phyloP scores from a whole-genome alignment of 371 early-diverging fungal genomes.

The Entomophthora muscae region DNA sequence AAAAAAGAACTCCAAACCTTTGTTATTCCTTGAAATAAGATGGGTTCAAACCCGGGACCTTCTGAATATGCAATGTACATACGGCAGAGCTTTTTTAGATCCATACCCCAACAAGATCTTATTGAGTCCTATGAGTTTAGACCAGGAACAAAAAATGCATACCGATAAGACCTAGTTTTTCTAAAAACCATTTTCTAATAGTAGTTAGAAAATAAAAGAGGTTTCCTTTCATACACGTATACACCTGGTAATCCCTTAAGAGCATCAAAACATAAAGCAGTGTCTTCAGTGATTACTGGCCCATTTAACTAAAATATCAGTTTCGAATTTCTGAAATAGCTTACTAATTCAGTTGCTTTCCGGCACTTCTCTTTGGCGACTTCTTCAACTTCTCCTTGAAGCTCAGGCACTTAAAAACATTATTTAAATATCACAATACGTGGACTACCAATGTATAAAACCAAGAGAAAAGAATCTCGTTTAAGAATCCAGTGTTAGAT shows the following conservation, averaged over 20 bases:
- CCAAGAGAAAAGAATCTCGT: no score
- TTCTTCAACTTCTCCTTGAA: slow-evolving; percentile 60
- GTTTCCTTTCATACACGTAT: slow-evolving; percentile 42
- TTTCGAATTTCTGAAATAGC: not conserved
- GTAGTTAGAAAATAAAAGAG: not conserved
- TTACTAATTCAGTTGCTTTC: slow-evolving; percentile 43
- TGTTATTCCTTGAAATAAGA: slow-evolving; percentile 78
- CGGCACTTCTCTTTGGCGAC: slow-evolving; percentile 69
- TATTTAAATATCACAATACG: no score
- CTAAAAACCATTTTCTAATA: slow-evolving; percentile 84
- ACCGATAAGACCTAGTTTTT: slow-evolving; percentile 56
- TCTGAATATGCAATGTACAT: slow-evolving; percentile 78
- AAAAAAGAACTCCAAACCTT: slow-evolving; percentile 20
- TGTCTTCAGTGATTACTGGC: slow-evolving; percentile 89
- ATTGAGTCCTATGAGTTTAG: slow-evolving; percentile 31
- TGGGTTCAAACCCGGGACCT: slow-evolving; percentile 68
- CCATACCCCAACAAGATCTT: slow-evolving; percentile 72
- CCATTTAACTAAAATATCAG: slow-evolving; percentile 32
- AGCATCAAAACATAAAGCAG: slow-evolving; percentile 81
- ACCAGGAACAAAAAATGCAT: not conserved
- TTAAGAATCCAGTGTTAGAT: no score
- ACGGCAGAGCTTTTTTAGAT: slow-evolving; percentile 69
- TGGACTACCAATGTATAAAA: no score
- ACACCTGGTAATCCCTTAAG: slow-evolving; percentile 82
- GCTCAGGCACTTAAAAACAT: slow-evolving; percentile 57